Base-by-base conservation (phyloP, 164 flowering plant genomes). In the Stephania yunnanensis region DNA sequence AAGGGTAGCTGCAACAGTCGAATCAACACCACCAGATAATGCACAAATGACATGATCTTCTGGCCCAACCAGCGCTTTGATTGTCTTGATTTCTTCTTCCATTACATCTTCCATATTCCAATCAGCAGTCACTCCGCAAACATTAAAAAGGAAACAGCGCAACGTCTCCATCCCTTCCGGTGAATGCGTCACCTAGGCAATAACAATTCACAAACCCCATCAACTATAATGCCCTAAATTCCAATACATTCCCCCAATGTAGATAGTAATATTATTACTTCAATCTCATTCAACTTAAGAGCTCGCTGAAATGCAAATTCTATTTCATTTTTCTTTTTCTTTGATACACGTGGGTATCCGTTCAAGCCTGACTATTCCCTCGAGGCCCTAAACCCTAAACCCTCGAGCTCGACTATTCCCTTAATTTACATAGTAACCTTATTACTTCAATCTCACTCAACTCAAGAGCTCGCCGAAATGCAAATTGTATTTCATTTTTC, bases 1-100 rank as follows among this genome's bases (percentile, higher is more conserved):
- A 75, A 95, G 89, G 19, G 98, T 92, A 17, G 98, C 99, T n/a
- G 98, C 97, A 79, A 95, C 99, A 1, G 99, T 86, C 45, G 99
- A 95, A 87, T 95, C 97, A 30, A 94, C 97, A 70, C 97, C 98
- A 6, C 98, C 98, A 71, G 98, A 94, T 72, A 94, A 77, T 1
- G 97, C 98, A 85, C 97, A 94, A 6, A 94, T 94, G 75, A 94
- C 97, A 86, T 90, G 95, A 69, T 91, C 98, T 45, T 91, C 88
- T 73, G 86, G 75, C 15, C 87, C 91, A 44, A 92, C 95, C 42
- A 78, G 81, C 9, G 36, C 80, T 17, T 84, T 90, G 68, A 95
- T 90, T 78, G 84, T 84, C 80, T 89, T 90, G 64, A 93, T 81
- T 83, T 95, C 97, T 81, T 93, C 94, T 44, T 93, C 92, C 76